Percentiles rank a stretch among this genome's conserved stretches.
phyloP scores from a whole-genome alignment of 2,329 filamentous ascomycete genomes.

The Colletotrichum spaethianum region DNA sequence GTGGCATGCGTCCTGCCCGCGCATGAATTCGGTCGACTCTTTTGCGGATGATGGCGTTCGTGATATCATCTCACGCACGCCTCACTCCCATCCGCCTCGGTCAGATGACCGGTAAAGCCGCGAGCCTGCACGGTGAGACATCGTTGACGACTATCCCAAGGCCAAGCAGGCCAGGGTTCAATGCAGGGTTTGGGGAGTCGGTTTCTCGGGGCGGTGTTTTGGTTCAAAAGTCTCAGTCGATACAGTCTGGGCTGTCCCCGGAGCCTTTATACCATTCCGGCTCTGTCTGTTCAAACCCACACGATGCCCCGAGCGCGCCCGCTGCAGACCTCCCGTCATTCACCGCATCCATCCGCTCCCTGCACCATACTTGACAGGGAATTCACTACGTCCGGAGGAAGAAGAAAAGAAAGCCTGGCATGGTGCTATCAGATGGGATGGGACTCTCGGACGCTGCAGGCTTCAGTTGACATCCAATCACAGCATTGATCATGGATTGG shows the following conservation, averaged over 20 bases:
- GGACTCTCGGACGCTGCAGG: background rate
- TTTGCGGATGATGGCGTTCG: slow-evolving; percentile 24
- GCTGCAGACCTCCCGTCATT: background rate
- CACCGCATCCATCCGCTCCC: background rate
- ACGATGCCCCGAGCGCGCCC: slow-evolving; percentile 16
- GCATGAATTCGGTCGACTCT: slow-evolving; percentile 6
- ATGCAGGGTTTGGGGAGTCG: slow-evolving; percentile 4
- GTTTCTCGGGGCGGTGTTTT: background rate
- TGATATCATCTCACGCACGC: slow-evolving; percentile 41
- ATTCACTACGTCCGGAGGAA: background rate
- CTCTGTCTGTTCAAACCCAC: background rate
- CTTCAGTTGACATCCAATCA: slow-evolving; percentile 22
- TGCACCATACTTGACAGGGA: slow-evolving; percentile 15
- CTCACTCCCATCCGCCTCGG: slow-evolving; percentile 31
- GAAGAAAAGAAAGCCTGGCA: slow-evolving; percentile 27
- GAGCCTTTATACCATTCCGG: background rate
- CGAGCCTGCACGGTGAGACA: slow-evolving; percentile 24
- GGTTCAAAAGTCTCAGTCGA: slow-evolving; percentile 15
- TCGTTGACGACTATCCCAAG: background rate
- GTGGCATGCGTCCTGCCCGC: slow-evolving; percentile 37
- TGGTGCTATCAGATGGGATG: slow-evolving; percentile 20
- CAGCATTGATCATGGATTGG: background rate
- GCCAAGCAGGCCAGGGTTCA: background rate
- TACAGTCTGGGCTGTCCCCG: background rate
- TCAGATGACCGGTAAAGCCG: slow-evolving; percentile 25